phyloP scores from a whole-genome alignment of 495 filamentous ascomycete genomes.

The Beverwykella pulmonaria region DNA sequence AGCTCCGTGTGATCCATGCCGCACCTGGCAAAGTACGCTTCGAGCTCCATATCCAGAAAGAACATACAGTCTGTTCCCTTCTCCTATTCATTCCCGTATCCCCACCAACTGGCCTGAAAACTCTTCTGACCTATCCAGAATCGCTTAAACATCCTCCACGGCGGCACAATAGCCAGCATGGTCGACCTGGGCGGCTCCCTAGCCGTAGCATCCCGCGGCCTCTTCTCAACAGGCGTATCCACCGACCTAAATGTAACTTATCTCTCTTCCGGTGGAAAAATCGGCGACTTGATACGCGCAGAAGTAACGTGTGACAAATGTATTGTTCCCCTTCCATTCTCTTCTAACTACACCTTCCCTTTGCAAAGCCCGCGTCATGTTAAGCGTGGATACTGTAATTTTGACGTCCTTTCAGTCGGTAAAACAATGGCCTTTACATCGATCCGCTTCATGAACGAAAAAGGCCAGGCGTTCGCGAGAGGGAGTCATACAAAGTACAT shows the following conservation, averaged over 20 bases:
- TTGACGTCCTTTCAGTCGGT: conserved; percentile 70
- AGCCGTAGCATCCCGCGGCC: conserved; percentile 85
- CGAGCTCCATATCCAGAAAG: conserved; percentile 79
- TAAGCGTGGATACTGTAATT: too few relatives aligned
- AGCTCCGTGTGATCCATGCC: conserved; percentile 79
- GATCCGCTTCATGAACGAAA: conserved; percentile 74
- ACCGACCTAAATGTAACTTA: conserved; percentile 97
- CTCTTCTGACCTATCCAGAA: conserved; percentile 54
- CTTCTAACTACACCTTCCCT: too few relatives aligned
- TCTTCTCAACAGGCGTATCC: conserved; percentile 87
- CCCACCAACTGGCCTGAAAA: not conserved
- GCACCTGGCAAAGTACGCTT: conserved; percentile 80
- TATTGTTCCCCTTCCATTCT: conserved; percentile 49
- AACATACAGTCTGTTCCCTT: conserved; percentile 73
- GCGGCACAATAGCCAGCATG: conserved; percentile 86
- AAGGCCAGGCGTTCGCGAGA: conserved; percentile 77
- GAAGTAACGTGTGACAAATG: conserved; percentile 85
- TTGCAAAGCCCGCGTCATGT: too few relatives aligned
- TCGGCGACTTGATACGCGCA: conserved; percentile 75
- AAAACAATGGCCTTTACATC: conserved; percentile 89
- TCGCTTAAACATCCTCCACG: conserved; percentile 85
- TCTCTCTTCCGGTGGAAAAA: conserved; percentile 75
- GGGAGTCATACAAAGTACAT: conserved; percentile 91
- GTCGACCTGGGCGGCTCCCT: conserved; percentile 93
- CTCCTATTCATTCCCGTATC: not conserved